phyloP scores from a whole-genome alignment of 2,329 filamentous ascomycete species.

The Colletotrichum sp. region DNA sequence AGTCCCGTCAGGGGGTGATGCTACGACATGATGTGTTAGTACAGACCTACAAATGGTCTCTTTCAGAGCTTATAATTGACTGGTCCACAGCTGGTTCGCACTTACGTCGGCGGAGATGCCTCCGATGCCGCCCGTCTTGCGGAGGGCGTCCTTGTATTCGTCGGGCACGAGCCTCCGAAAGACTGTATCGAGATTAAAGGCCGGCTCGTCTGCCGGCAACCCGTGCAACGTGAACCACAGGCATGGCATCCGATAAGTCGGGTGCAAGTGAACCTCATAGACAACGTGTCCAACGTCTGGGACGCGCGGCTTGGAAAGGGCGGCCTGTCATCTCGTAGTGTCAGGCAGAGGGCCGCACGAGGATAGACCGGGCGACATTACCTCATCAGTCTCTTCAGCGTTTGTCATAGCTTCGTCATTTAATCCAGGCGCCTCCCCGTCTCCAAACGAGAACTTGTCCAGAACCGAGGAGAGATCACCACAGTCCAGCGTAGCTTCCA shows the following conservation, averaged over 20 bases:
- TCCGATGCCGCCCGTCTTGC: conserved; percentile 66
- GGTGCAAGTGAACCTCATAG: conserved; percentile 78
- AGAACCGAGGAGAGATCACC: conserved; percentile 51
- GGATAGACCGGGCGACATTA: conserved; percentile 27
- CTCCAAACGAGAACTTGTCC: conserved; percentile 48
- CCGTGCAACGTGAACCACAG: conserved; percentile 75
- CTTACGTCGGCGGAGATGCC: conserved; percentile 79
- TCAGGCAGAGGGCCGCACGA: conserved; percentile 1
- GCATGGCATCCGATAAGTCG: conserved; percentile 76
- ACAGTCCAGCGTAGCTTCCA: conserved; percentile 48
- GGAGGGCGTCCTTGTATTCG: conserved; percentile 65
- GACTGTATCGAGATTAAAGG: conserved; percentile 69
- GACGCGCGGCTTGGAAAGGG: conserved; percentile 34
- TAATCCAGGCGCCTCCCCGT: conserved; percentile 24
- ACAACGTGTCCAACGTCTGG: conserved; percentile 54
- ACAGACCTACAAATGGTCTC: conserved; percentile 20
- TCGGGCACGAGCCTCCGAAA: conserved; percentile 74
- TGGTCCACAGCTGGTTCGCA: conserved; percentile 36
- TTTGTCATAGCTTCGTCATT: conserved; percentile 53
- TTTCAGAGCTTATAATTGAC: conserved; percentile 34
- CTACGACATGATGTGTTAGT: conserved; percentile 46
- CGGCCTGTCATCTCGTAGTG: conserved; percentile 37
- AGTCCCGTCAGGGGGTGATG: conserved; percentile 82
- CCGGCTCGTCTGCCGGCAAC: conserved; percentile 56
- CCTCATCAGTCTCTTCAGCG: conserved; percentile 56